phyloP scores from a whole-genome alignment of 208 protist species.

The Leptomonas pyrrhocoris region DNA sequence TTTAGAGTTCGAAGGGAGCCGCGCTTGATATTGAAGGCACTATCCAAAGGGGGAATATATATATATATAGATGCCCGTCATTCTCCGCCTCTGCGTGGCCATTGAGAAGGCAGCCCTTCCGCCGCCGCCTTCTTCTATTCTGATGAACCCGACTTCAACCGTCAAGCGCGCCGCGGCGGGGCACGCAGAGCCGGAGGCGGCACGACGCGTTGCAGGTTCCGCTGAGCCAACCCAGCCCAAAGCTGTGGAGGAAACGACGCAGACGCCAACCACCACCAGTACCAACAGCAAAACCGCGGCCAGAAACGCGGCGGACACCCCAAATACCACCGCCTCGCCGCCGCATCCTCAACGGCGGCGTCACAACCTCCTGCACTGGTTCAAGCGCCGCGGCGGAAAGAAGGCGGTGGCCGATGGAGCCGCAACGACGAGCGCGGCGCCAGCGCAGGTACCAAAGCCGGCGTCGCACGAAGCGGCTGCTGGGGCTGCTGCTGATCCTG shows the following conservation, averaged over 20 bases:
- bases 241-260: too few species aligned
- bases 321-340: background rate
- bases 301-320: background rate
- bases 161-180: background rate
- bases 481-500: background rate
- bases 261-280: background rate
- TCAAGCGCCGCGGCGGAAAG: background rate
- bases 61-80: constrained; percentile 21
- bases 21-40: constrained; percentile 7
- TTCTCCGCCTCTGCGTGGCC: constrained; percentile 26
- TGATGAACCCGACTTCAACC: background rate
- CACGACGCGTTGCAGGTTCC: background rate
- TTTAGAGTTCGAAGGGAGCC: background rate
- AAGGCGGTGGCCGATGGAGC: background rate
- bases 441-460: background rate
- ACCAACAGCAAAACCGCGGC: background rate
- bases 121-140: background rate
- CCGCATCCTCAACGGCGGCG: background rate
- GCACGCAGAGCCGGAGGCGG: background rate
- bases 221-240: background rate
- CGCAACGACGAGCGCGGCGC: background rate
- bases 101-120: constrained; percentile 5
- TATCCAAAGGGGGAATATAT: constrained; percentile 17
- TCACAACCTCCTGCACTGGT: constrained; percentile 10
- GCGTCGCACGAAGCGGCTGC: background rate